Base-by-base conservation (phyloP, 805 yeast species). In the Nakazawaea populi region DNA sequence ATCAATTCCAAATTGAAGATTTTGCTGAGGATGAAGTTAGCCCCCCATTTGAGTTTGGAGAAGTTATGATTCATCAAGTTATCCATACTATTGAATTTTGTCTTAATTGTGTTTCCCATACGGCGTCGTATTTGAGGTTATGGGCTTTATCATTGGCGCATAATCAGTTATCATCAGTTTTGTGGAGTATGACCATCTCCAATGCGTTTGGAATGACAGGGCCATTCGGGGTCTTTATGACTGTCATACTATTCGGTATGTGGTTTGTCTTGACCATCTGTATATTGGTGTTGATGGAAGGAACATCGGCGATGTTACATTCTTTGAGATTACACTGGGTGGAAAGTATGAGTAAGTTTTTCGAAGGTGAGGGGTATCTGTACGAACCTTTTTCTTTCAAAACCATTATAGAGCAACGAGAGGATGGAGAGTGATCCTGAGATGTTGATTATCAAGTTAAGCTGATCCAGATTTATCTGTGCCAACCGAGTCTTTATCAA, bases 311-410 rank as follows among this genome's bases (percentile, higher is more conserved):
- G 36, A 94, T 94, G 99, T 79, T 94, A 64, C 99, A 94, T 70
- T 87, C 97, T n/a, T 78, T 94, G 64, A 88, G 99, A 76, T 79
- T 94, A 64, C 99, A 94, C 68, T 94, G 99, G 99, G 99, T 94
- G 55, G 99, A 94, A 73, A 85, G 97, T 30, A 94, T 94, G 99
- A 89, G 97, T 55, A 94, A 94, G 73, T 95, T 86, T 72, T 94
- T 91, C 62, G 94, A 87, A 64, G 99, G 99, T 66, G 98, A 92
- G 68, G 99, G 99, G 54, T 75, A 82, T 58, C 82, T 91, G 5
- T 94, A 88, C 65, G 83, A 79, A 57, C 98, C 99, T n/a, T 94
- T 89, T 64, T 78, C 85, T 4, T 90, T 92, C 55, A 65, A 69
- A 44, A 61, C 56, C 1, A 53, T 65, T 11, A 32, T 50, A 6